Base-by-base conservation (phyloP, 306 rosid species). In the Trifolium repens region DNA sequence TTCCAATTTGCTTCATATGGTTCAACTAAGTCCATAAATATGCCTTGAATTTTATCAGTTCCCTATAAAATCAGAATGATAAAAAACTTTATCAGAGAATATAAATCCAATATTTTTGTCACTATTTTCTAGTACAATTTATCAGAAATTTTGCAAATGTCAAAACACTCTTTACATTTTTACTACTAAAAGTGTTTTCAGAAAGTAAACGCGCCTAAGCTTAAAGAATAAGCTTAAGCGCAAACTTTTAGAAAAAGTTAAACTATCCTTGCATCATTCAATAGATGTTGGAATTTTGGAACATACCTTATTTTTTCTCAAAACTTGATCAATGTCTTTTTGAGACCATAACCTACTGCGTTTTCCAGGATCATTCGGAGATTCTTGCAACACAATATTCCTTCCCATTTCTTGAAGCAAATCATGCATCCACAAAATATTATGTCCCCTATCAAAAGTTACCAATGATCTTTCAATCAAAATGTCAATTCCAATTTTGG, bases 391-490 rank as follows among this genome's bases (percentile, higher is more conserved):
- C 40, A 81, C 85, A 22, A 81, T 65, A 71, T 71, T 71, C 73
- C 64, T 81, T 3, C 85, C 81, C 78, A 81, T 81, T 76, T 81
- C 85, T 76, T 81, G 78, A 54, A 81, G 55, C 64, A 76, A 71
- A 71, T 81, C 85, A 76, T 81, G 85, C 85, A 81, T 81, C 57
- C 27, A 61, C 70, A 76, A 71, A 12, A 57, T 81, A 27, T 57
- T 47, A 2, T 15, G 8, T 0, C 27, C 13, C 4, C 12, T 19
- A n/a, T 35, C 71, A 0, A 81, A n/a, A 55, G 57, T 67, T 17
- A 84, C 49, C 30, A 85, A 74, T 44, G 87, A 88, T 67, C 81
- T 84, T 67, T 85, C 84, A 47, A 62, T 39, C 52, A 86, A 80
- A 62, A 67, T 43, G 1, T 79, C 81, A 43, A 84, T 54, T 37